phyloP scores from a whole-genome alignment of 352 stramenopile species.

The Bremia lactucae region DNA sequence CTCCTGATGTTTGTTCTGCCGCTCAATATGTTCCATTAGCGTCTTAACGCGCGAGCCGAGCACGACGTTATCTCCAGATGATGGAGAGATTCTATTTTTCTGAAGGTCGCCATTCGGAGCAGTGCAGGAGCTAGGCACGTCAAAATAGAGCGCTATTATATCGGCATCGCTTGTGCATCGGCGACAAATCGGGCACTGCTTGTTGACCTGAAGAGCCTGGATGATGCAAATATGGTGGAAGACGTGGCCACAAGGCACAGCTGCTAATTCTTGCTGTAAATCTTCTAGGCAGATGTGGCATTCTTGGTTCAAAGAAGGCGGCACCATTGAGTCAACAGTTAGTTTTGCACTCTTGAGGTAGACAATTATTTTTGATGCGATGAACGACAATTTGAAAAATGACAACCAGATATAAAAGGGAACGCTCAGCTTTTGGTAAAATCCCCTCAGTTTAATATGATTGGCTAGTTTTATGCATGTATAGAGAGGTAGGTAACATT shows the following conservation, averaged over 20 bases:
- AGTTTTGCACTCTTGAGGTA: not conserved
- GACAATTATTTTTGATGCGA: too few relatives aligned
- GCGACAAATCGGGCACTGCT: slow-evolving; percentile 66
- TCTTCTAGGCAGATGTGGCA: slow-evolving; percentile 82
- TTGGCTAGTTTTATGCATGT: too few relatives aligned
- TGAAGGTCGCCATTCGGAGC: not conserved
- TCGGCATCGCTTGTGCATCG: slow-evolving; percentile 27
- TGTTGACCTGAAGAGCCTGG: slow-evolving; percentile 62
- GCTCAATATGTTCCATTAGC: slow-evolving; percentile 63
- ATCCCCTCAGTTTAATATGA: too few relatives aligned
- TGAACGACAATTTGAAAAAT: too few relatives aligned
- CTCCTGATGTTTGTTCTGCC: slow-evolving; percentile 72
- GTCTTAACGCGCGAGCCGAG: slow-evolving; percentile 43
- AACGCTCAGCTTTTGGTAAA: too few relatives aligned
- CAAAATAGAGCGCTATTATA: slow-evolving; percentile 58
- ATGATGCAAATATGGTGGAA: slow-evolving; percentile 61
- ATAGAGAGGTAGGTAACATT: too few relatives aligned
- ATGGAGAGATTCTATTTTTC: not conserved
- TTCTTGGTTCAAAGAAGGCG: slow-evolving; percentile 28
- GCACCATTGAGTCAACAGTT: slow-evolving; percentile 1
- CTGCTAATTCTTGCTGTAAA: slow-evolving; percentile 43
- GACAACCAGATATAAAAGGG: too few relatives aligned
- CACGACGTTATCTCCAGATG: slow-evolving; percentile 20
- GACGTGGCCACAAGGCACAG: slow-evolving; percentile 60
- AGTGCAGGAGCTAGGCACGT: slow-evolving; percentile 23